These are phyloP conservation scores for Didymella keratinophila DNA, from an alignment of 2,329 filamentous ascomycete genomes.

Conservation along the genomic window DNA sequence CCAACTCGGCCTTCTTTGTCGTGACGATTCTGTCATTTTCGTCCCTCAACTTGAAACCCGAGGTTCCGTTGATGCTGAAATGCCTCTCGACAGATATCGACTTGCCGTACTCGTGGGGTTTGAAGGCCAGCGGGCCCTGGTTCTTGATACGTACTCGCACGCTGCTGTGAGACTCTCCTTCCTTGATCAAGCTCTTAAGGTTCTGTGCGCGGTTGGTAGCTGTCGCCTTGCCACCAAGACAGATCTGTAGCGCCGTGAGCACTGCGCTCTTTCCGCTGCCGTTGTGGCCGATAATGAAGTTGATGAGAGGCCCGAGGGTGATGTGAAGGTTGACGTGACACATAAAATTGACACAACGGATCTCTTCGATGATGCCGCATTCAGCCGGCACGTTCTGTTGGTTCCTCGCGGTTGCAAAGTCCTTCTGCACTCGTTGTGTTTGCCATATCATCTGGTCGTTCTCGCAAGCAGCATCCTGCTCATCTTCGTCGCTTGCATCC, in stretches of 20 bases:
- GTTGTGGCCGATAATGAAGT: constrained; percentile 98
- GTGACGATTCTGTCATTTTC: constrained; percentile 75
- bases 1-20: constrained; percentile 83
- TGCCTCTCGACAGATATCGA: constrained; percentile 90
- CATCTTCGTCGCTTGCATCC: constrained; percentile 25
- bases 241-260: constrained; percentile 89
- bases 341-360: constrained; percentile 95
- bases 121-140: constrained; percentile 82
- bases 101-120: constrained; percentile 80
- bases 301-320: constrained; percentile 90
- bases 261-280: constrained; percentile 98
- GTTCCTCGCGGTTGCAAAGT: constrained; percentile 31
- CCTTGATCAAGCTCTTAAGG: constrained; percentile 89
- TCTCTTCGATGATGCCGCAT: constrained; percentile 85
- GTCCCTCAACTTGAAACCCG: constrained; percentile 87
- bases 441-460: constrained; percentile 37
- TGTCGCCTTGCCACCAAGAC: constrained; percentile 92
- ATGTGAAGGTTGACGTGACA: constrained; percentile 85
- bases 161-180: constrained; percentile 74
- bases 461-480: constrained; percentile 28
- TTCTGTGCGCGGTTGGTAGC: constrained; percentile 91
- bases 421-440: constrained; percentile 42
- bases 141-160: constrained; percentile 92
- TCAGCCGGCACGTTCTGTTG: constrained; percentile 74
- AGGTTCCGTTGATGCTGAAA: constrained; percentile 77